Evolutionary conservation across 805 yeast genomes (phyloP).

Genomic region (Blastobotrys peoriensis): DNA sequence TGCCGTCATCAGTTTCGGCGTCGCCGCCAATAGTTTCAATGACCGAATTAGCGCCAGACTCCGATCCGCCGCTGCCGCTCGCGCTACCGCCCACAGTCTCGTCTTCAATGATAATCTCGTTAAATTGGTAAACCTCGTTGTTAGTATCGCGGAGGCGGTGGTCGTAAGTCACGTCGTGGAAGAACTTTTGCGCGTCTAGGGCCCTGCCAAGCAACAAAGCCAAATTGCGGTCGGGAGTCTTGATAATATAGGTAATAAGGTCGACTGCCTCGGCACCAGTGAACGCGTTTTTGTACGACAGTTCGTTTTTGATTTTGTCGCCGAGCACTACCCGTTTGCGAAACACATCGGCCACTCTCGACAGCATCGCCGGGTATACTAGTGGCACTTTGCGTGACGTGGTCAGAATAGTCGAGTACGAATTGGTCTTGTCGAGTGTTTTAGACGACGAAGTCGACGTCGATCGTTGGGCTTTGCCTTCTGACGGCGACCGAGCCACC

Average conservation of each 20-base stretch:
- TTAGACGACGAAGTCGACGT: conserved; percentile 10
- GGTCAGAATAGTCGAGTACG: conserved; percentile 40
- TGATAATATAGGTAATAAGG: conserved; percentile 72
- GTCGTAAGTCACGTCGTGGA: conserved; percentile 93
- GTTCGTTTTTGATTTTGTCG: conserved; percentile 81
- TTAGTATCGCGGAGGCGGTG: conserved; percentile 85
- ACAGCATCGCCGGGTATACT: conserved; percentile 85
- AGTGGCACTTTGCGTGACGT: conserved; percentile 51
- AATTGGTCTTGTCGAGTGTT: conserved; percentile 5
- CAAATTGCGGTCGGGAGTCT: conserved; percentile 86
- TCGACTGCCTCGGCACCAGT: conserved; percentile 94
- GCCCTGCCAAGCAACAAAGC: conserved; percentile 87
- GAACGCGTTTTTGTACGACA: conserved; percentile 87
- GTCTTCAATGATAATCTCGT: conserved; percentile 22
- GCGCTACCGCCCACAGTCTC: conserved; percentile 2
- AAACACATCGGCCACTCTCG: conserved; percentile 76
- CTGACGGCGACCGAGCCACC: neutral
- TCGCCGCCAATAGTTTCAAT: no score
- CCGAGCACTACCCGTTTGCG: conserved; percentile 63
- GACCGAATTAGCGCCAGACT: neutral
- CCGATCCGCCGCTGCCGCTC: neutral
- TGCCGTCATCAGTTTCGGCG: no score
- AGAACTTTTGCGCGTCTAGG: conserved; percentile 86
- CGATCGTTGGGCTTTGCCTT: conserved; percentile 12
- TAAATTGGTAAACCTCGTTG: conserved; percentile 80